Conservation (phyloP, 805 yeast genomes). For the Metschnikowia hibisci region DNA sequence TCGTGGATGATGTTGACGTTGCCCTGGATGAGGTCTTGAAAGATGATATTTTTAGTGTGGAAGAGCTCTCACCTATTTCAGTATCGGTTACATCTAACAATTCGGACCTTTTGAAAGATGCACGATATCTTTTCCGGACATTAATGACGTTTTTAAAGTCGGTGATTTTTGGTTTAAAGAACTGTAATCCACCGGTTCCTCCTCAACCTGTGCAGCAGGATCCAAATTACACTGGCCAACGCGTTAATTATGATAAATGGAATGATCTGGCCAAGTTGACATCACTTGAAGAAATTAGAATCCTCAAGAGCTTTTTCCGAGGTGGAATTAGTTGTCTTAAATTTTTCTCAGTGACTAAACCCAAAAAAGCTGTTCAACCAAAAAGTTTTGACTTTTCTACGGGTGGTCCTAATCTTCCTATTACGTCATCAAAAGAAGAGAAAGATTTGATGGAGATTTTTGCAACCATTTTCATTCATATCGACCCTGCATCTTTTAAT, state of each 20-base stretch:
- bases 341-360: slow-evolving; percentile 61
- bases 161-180: slow-evolving; percentile 81
- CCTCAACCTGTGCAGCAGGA: slow-evolving; percentile 39
- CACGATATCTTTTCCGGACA: slow-evolving; percentile 82
- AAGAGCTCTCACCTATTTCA: slow-evolving; percentile 53
- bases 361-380: slow-evolving; percentile 34
- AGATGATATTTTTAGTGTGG: slow-evolving; percentile 32
- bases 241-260: slow-evolving; percentile 56
- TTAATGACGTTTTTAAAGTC: slow-evolving; percentile 87
- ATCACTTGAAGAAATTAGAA: slow-evolving; percentile 75
- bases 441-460: slow-evolving; percentile 93
- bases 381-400: slow-evolving; percentile 56
- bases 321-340: slow-evolving; percentile 80
- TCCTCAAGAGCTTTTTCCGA: slow-evolving; percentile 71
- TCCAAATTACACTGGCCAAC: slow-evolving; percentile 43
- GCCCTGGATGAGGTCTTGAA: slow-evolving; percentile 8
- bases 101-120: slow-evolving; percentile 77
- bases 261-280: slow-evolving; percentile 81
- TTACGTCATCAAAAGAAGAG: slow-evolving; percentile 86
- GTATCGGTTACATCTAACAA: slow-evolving; percentile 41
- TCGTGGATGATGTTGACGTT: slow-evolving; percentile 15
- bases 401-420: slow-evolving; percentile 78
- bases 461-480: slow-evolving; percentile 88
- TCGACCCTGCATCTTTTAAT: slow-evolving; percentile 93
- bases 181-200: slow-evolving; percentile 75